Base-by-base conservation (phyloP, 1,284 basidiomycete genomes). In the Xerocomus minutiporus region DNA sequence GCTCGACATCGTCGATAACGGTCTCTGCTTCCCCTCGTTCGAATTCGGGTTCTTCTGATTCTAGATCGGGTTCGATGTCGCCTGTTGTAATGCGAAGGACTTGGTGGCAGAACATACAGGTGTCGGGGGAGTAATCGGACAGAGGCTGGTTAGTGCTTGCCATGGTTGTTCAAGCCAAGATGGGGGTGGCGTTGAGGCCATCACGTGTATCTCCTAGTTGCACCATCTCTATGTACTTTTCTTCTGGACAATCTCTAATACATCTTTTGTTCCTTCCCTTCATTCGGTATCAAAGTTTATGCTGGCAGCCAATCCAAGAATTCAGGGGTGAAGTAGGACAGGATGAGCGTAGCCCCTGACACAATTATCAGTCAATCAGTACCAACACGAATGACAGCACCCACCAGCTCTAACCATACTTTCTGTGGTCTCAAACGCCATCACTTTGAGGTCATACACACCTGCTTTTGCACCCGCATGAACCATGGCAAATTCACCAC, bases 401-500 rank as follows among this genome's bases (percentile, higher is more conserved):
- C 57, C 61, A 85, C 93, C 94, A 17, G 97, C 95, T 32, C 96
- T 80, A 44, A 97, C 76, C 82, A 97, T 91, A 58, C 91, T 83
- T 54, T 97, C 92, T 4, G 84, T 82, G 5, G 84, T 90, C 75
- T 99, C 97, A 59, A 96, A 93, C 4, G 95, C 97, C 92, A 97
- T 94, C 28, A 84, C 81, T 58, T 83, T 86, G 54, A 99, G 75
- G 56, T 93, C 91, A 67, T 97, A 99, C 13, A 99, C 88, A 9
- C 96, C 96, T 4, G 93, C 93, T 13, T 79, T 78, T 6, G 97
- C 96, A 29, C 94, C 96, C 0, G 97, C 96, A 53, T 91, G 86
- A 28, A 99, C 78, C 93, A 97, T 98, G 4, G 96, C 93, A 63
- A 91, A 99, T 71, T 99, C 97, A 9, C 97, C 97, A 52, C 91